phyloP scores from a whole-genome alignment of 2,329 filamentous ascomycete genomes.

The Ophiostoma pallidulum region DNA sequence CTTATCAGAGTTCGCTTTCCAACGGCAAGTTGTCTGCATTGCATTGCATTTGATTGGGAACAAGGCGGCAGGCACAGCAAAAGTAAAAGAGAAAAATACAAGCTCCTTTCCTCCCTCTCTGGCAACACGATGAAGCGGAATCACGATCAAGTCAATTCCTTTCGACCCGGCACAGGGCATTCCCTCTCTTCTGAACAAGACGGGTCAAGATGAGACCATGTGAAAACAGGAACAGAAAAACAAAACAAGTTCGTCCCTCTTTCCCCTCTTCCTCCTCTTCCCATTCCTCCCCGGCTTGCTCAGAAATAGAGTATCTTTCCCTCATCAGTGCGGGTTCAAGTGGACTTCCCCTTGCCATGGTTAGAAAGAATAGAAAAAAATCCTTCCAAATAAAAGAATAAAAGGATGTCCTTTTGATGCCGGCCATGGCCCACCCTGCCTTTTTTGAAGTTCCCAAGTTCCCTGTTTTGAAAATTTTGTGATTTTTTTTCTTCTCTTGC shows the following conservation, averaged over 20 bases:
- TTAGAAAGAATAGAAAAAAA: conserved; percentile 6
- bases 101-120: not conserved
- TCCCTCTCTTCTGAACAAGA: conserved; percentile 56
- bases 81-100: conserved; percentile 2
- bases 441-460: conserved; percentile 5
- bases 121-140: conserved; percentile 40
- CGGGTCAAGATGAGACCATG: not conserved
- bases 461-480: conserved; percentile 3
- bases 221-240: conserved; percentile 7
- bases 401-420: too few species aligned
- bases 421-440: too few species aligned
- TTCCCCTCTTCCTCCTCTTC: not conserved
- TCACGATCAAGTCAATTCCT: conserved; percentile 85
- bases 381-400: conserved; percentile 1
- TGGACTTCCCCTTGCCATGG: conserved; percentile 30
- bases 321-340: conserved; percentile 82
- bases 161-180: conserved; percentile 89
- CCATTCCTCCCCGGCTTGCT: conserved; percentile 21
- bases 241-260: not conserved
- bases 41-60: not conserved
- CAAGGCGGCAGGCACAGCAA: not conserved
- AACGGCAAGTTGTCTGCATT: too few species aligned
- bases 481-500: conserved; percentile 10
- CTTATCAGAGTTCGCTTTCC: too few species aligned
- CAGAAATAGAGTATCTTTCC: conserved; percentile 88